Conservation (phyloP, 176 grass and related monocot genomes). For the Ananas comosus region DNA sequence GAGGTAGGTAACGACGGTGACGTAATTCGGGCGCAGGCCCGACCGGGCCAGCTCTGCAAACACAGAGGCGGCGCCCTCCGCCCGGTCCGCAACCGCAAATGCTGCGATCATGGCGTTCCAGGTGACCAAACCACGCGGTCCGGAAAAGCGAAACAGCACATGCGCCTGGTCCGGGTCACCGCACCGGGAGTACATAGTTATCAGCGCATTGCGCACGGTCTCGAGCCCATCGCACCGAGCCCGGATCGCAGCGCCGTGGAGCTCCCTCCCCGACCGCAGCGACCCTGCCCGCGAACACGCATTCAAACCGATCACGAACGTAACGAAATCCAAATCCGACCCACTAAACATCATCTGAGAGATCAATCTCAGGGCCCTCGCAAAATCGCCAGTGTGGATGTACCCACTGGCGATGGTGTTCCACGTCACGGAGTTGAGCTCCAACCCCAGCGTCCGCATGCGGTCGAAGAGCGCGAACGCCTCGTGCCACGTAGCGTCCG, state of each 20-base stretch:
- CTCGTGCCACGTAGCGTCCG: conserved; percentile 12
- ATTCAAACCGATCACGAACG: conserved; percentile 41
- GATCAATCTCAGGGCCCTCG: conserved; percentile 30
- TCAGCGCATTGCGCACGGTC: conserved; percentile 40
- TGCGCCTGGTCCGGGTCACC: conserved; percentile 28
- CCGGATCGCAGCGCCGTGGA: conserved; percentile 40
- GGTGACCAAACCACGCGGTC: conserved; percentile 33
- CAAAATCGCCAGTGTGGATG: conserved; percentile 31
- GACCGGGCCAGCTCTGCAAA: conserved; percentile 39
- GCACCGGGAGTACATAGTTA: conserved; percentile 63
- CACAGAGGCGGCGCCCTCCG: conserved; percentile 36
- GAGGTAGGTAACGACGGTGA: conserved; percentile 59
- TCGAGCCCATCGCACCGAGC: conserved; percentile 17
- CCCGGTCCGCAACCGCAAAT: conserved; percentile 31
- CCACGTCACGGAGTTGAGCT: conserved; percentile 45
- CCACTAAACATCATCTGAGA: conserved; percentile 29
- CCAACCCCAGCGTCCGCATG: conserved; percentile 16
- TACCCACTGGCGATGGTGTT: conserved; percentile 36
- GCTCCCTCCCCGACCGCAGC: conserved; percentile 40
- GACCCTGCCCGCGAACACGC: conserved; percentile 40
- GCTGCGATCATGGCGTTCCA: conserved; percentile 60
- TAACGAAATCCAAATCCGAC: conserved; percentile 33
- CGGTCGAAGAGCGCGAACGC: conserved; percentile 20
- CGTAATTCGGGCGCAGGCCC: conserved; percentile 49
- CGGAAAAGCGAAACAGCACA: conserved; percentile 28